Percentiles rank a stretch among this genome's conserved stretches.
These are phyloP conservation scores for Aurifilum marmelostoma DNA, from an alignment of 2,329 filamentous ascomycete genomes.

Conservation along the genomic window DNA sequence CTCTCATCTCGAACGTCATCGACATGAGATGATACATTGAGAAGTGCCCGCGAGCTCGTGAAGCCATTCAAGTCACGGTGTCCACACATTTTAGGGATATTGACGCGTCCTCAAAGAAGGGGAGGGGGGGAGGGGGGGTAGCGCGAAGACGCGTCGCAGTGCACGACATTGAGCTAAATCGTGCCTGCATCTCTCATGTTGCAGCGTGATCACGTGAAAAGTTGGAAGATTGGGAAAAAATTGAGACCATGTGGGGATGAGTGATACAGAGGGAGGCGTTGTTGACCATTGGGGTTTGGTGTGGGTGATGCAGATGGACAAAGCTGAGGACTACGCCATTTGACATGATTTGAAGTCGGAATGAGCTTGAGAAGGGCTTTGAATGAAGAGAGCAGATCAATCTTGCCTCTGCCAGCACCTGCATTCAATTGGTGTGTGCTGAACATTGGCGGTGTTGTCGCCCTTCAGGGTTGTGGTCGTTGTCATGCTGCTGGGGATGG, in stretches of 20 bases:
- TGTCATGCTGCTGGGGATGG: neutral
- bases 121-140: neutral
- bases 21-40: neutral
- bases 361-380: no score
- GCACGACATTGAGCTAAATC: neutral
- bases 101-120: neutral
- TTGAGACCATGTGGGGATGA: neutral
- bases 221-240: neutral
- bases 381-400: neutral
- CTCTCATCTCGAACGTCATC: neutral
- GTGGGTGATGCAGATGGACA: neutral
- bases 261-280: neutral
- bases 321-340: neutral
- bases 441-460: neutral
- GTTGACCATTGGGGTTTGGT: neutral
- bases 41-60: neutral
- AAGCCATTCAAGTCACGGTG: neutral
- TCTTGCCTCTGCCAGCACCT: neutral
- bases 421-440: neutral
- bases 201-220: constrained; percentile 15
- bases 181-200: neutral
- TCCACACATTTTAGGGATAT: neutral
- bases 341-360: neutral
- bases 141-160: neutral
- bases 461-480: neutral